These are phyloP conservation scores for Lentinula sp. DNA, from an alignment of 768 basidiomycete genomes.

Conservation along the genomic window DNA sequence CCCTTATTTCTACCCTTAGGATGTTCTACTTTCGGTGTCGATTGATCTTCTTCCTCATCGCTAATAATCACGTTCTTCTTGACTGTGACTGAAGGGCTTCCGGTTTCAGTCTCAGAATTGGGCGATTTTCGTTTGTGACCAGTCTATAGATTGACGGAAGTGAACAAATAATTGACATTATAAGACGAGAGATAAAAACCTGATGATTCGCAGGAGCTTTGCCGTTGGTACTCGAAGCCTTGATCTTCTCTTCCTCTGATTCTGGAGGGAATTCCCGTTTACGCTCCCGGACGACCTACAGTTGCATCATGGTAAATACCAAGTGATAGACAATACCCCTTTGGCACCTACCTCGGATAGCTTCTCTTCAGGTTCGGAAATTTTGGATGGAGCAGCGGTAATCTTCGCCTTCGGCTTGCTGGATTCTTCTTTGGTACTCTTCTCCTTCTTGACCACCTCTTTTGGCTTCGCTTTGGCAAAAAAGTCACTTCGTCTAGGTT, in stretches of 20 bases:
- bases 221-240: neutral
- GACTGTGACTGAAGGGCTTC: conserved; percentile 23
- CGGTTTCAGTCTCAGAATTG: conserved; percentile 26
- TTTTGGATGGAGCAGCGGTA: neutral
- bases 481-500: conserved; percentile 7
- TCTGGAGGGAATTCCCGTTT: conserved; percentile 7
- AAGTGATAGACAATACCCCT: neutral
- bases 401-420: neutral
- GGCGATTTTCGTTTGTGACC: conserved; percentile 40
- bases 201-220: neutral
- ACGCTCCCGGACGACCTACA: neutral
- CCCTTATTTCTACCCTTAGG: conserved; percentile 25
- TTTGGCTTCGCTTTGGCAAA: conserved; percentile 22
- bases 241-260: conserved; percentile 6
- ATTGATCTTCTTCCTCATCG: conserved; percentile 56
- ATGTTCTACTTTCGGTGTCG: conserved; percentile 18
- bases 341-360: neutral
- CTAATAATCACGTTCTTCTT: conserved; percentile 49
- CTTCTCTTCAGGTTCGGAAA: neutral
- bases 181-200: neutral
- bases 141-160: conserved; percentile 13
- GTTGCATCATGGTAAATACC: neutral
- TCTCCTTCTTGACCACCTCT: conserved; percentile 9
- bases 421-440: neutral
- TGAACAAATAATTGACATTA: neutral